Evolutionary conservation across 1,284 basidiomycete genomes (phyloP), one percentile per base, ranked within the genome.

Genomic region (Kwoniella shivajii): DNA sequence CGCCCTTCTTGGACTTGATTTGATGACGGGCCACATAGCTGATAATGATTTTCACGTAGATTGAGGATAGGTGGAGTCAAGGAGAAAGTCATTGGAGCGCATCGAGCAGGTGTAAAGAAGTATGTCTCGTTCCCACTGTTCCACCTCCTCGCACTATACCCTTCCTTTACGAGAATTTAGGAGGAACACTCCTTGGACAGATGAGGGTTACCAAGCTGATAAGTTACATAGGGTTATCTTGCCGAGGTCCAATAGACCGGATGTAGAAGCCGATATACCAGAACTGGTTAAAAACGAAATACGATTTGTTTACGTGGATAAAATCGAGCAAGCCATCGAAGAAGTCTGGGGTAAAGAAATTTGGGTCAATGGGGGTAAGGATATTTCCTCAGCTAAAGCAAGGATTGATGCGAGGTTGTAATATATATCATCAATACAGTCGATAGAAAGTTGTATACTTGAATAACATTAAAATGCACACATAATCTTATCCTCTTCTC

Each of bases 21-120:
- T 4, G 34, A 1, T 11, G 16, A 27, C 7, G 24, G 14, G n/a
- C n/a, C n/a, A n/a, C n/a, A n/a, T n/a, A 30, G 48, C 36, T 50
- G 30, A 27, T 52, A 27, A 16, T 27, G 16, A 6, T 16, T n/a
- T 6, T 37, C 34, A 18, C 27, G 13, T 29, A 59, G 57, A 9
- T 30, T 60, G n/a, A 38, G 54, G 14, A 92, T 96, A 3, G 92
- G 92, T 11, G 92, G 92, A 0, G 80, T 95, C 63, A 94, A 93
- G 79, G 92, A 95, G 80, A 94, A 95, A 82, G 91, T 93, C 54
- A 83, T 94, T 3, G 92, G 92, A 1, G 92, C 92, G 0, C 92
- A 95, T 73, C 84, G 92, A 9, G 91, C 92, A 2, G 91, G 90
- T 0, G 93, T 95, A 78, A 90, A 86, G 74, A 90, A 86, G 67